Evolutionary conservation across 768 basidiomycete species (phyloP).

Genomic region (Collybiopsis confluens): DNA sequence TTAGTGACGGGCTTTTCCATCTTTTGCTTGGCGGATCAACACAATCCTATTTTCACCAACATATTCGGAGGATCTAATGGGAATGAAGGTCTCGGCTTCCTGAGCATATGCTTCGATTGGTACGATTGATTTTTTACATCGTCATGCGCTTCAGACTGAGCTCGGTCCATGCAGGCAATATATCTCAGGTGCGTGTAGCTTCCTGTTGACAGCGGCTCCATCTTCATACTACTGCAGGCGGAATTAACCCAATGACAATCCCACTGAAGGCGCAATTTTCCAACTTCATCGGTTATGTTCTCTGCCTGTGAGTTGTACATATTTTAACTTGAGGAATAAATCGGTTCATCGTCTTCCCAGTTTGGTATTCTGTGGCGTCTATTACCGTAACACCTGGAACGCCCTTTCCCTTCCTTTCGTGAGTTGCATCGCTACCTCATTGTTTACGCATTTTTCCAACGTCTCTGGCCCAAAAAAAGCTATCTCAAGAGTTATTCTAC

Average conservation of each 20-base stretch:
- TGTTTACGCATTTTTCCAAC: too few species aligned
- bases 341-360: background rate
- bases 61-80: too few species aligned
- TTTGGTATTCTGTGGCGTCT: background rate
- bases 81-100: too few species aligned
- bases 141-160: slow-evolving; percentile 1
- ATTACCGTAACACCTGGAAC: background rate
- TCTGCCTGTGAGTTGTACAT: background rate
- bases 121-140: background rate
- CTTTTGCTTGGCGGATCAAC: background rate
- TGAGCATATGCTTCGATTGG: background rate
- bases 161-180: background rate
- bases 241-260: background rate
- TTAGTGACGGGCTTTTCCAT: too few species aligned
- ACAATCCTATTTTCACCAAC: background rate
- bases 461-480: too few species aligned
- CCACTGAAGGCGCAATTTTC: background rate
- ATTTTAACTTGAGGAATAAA: too few species aligned
- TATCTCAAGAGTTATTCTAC: slow-evolving; percentile 6
- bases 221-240: background rate
- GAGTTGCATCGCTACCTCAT: background rate
- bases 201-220: background rate
- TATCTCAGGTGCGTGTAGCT: background rate
- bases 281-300: background rate
- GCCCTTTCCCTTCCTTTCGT: background rate